These are phyloP conservation scores for Mangifera indica DNA, from an alignment of 345 rosid genomes.

Conservation along the genomic window DNA sequence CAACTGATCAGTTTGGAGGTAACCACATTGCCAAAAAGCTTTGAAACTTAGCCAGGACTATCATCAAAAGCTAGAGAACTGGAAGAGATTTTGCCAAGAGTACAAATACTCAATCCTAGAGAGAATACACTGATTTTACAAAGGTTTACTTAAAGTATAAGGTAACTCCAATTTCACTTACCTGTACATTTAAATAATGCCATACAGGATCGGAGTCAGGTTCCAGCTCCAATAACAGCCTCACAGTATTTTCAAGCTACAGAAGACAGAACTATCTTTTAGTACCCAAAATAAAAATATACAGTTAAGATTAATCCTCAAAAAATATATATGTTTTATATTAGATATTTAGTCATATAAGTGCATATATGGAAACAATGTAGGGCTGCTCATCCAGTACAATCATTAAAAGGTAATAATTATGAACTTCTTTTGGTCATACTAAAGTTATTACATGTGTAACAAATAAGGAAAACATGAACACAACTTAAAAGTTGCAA, in stretches of 20 bases:
- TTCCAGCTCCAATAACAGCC: constrained; percentile 94
- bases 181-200: constrained; percentile 97
- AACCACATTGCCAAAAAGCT: constrained; percentile 8
- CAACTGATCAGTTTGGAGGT: neutral
- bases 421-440: neutral
- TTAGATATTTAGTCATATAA: neutral
- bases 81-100: neutral
- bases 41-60: constrained; percentile 9
- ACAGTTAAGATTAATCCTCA: too few species aligned
- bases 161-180: constrained; percentile 31
- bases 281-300: neutral
- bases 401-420: neutral
- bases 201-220: constrained; percentile 98
- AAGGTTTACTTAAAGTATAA: neutral
- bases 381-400: neutral
- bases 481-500: neutral
- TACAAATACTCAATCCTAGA: neutral
- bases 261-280: constrained; percentile 18
- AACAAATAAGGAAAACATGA: neutral
- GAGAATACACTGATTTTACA: neutral
- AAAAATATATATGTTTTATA: neutral
- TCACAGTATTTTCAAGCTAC: constrained; percentile 95
- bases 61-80: constrained; percentile 18
- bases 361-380: neutral
- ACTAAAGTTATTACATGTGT: neutral